Percentiles rank a stretch among this genome's conserved stretches.
These are phyloP conservation scores for Pythium sp. DNA, from an alignment of 352 stramenopile species.

Conservation along the genomic window DNA sequence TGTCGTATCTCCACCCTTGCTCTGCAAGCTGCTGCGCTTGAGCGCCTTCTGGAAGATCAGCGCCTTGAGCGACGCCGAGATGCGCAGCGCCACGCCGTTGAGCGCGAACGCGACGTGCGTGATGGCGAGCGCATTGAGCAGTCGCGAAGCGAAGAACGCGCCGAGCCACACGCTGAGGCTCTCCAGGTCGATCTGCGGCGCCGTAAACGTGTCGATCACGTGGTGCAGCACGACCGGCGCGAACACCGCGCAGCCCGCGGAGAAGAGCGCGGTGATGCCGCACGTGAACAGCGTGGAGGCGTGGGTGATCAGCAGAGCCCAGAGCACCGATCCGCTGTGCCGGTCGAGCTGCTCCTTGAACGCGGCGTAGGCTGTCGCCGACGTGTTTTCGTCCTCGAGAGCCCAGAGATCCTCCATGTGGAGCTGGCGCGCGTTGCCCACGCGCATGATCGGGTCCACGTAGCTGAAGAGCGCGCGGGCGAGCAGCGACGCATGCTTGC, in stretches of 20 bases:
- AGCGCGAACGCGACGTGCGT: constrained; percentile 26
- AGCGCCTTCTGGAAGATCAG: constrained; percentile 45
- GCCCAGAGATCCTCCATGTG: constrained; percentile 37
- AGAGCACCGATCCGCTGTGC: neutral
- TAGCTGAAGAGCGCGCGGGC: constrained; percentile 42
- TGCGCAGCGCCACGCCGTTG: constrained; percentile 26
- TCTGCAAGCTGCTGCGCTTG: constrained; percentile 15
- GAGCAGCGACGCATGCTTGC: constrained; percentile 11
- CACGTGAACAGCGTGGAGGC: neutral
- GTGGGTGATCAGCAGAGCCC: neutral
- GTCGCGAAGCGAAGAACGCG: constrained; percentile 32
- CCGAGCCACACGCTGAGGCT: constrained; percentile 27
- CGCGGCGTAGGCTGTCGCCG: neutral
- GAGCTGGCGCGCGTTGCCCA: constrained; percentile 42
- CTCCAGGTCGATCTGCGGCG: constrained; percentile 21
- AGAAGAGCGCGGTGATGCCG: neutral
- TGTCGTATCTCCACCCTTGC: neutral
- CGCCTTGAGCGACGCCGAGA: constrained; percentile 24
- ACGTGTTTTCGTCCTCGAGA: constrained; percentile 13
- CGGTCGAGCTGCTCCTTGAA: neutral
- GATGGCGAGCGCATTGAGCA: constrained; percentile 32
- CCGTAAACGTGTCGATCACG: constrained; percentile 34
- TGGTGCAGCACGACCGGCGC: constrained; percentile 35
- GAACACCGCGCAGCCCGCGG: neutral
- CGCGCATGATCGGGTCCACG: constrained; percentile 36